These are phyloP conservation scores for Apiotrichum mycotoxinovorans DNA, from an alignment of 1,284 basidiomycete species.

Conservation along the genomic window DNA sequence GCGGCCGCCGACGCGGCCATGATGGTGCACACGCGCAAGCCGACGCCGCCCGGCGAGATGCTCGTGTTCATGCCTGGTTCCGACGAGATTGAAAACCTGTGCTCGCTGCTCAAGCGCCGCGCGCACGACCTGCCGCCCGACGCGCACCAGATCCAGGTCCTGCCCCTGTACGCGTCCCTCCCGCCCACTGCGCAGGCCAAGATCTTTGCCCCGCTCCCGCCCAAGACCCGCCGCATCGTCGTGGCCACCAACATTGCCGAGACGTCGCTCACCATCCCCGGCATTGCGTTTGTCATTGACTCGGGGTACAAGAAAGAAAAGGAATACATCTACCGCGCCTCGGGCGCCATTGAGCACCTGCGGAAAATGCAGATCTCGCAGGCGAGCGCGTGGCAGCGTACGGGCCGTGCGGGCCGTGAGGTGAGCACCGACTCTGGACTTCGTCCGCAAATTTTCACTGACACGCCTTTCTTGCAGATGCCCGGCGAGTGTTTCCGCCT, in stretches of 20 bases:
- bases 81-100: constrained; percentile 90
- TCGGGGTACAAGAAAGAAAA: constrained; percentile 95
- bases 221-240: constrained; percentile 78
- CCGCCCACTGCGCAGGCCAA: constrained; percentile 71
- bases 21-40: constrained; percentile 77
- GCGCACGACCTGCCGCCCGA: constrained; percentile 62
- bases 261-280: constrained; percentile 95
- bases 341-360: constrained; percentile 86
- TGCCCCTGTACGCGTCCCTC: constrained; percentile 80
- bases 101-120: constrained; percentile 66
- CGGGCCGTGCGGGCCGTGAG: constrained; percentile 88
- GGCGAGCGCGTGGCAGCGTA: constrained; percentile 74
- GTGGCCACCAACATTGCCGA: constrained; percentile 97
- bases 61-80: constrained; percentile 93
- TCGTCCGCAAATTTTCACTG: background rate
- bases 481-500: constrained; percentile 80
- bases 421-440: background rate
- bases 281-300: constrained; percentile 92
- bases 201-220: constrained; percentile 69
- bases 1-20: constrained; percentile 84
- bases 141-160: constrained; percentile 62
- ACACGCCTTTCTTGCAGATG: too few relatives aligned
- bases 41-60: constrained; percentile 69
- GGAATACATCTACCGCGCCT: constrained; percentile 66
- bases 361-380: constrained; percentile 80